Conservation (phyloP, 805 yeast species). For the Candida ascalaphidarum region DNA sequence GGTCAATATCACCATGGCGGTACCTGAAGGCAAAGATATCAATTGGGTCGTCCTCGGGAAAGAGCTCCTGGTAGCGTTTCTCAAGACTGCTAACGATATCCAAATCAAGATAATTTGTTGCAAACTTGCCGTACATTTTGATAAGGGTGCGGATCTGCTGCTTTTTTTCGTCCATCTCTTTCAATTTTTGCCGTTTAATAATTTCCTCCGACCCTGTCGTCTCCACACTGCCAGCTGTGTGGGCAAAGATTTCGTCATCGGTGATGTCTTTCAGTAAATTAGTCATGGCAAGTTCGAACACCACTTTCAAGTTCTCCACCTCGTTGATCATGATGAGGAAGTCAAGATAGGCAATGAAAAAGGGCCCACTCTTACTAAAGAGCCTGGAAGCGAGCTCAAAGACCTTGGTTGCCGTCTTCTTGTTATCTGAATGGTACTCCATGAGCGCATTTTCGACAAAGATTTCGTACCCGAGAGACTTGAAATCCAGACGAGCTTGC, state of each 20-base stretch:
- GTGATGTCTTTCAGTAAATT: constrained; percentile 34
- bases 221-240: no score
- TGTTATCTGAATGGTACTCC: constrained; percentile 64
- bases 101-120: constrained; percentile 62
- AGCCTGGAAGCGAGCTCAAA: constrained; percentile 65
- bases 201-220: no score
- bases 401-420: constrained; percentile 63
- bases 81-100: constrained; percentile 61
- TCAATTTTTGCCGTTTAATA: constrained; percentile 15
- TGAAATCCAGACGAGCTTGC: constrained; percentile 51
- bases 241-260: constrained; percentile 8
- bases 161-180: constrained; percentile 15
- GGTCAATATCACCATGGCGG: constrained; percentile 26
- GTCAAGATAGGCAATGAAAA: constrained; percentile 59
- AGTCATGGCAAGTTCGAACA: constrained; percentile 71
- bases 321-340: constrained; percentile 63
- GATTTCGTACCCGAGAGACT: constrained; percentile 62
- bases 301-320: constrained; percentile 67
- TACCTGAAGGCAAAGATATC: constrained; percentile 31
- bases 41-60: constrained; percentile 49
- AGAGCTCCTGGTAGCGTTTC: constrained; percentile 52
- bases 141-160: constrained; percentile 20
- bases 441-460: constrained; percentile 75
- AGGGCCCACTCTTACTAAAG: constrained; percentile 47
- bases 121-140: constrained; percentile 53